Conservation (phyloP, 306 rosid species). For the Nissolia schottii region DNA sequence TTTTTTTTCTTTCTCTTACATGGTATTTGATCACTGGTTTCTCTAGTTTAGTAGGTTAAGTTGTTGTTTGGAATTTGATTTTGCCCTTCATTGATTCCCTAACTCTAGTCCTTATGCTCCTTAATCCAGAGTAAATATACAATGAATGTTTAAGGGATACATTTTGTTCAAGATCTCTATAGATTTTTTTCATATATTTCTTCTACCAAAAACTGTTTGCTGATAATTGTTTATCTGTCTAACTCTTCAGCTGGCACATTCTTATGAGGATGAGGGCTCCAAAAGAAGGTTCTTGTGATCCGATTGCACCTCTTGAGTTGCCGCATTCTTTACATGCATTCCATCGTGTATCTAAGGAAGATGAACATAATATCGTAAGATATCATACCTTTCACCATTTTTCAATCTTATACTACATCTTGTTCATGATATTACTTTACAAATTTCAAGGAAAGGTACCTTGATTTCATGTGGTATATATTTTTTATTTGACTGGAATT, state of each 20-base stretch:
- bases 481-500: constrained; percentile 10
- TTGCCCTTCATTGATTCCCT: constrained; percentile 17
- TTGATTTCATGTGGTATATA: neutral
- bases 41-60: neutral
- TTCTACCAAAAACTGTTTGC: neutral
- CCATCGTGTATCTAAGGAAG: constrained; percentile 66
- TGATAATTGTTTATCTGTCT: constrained; percentile 31
- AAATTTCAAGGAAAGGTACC: constrained; percentile 7
- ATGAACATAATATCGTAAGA: constrained; percentile 58
- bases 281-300: constrained; percentile 66
- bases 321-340: constrained; percentile 94
- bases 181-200: neutral
- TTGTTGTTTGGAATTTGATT: neutral
- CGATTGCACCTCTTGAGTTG: constrained; percentile 89
- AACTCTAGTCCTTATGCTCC: neutral
- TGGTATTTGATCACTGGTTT: neutral
- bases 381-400: constrained; percentile 11
- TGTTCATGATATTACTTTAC: constrained; percentile 6
- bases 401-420: neutral
- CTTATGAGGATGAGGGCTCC: constrained; percentile 90
- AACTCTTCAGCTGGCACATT: constrained; percentile 79
- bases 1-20: neutral
- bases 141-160: constrained; percentile 1
- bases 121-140: neutral
- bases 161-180: constrained; percentile 13